Percentiles rank a stretch among this genome's conserved stretches.
phyloP scores from a whole-genome alignment of 2,329 filamentous ascomycete species.

The Bipolaris bicolor region DNA sequence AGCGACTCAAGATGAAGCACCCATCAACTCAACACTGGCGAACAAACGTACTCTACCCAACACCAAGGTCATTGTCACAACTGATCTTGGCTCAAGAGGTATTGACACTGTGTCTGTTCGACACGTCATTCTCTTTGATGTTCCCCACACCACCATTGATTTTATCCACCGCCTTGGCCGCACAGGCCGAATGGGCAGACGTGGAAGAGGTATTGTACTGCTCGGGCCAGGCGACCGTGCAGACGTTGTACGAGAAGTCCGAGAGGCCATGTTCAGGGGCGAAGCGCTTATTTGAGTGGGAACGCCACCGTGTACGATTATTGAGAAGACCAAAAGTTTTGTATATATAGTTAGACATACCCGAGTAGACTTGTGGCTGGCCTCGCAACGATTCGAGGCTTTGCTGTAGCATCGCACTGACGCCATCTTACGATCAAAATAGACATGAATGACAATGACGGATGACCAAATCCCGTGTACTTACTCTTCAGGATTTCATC shows the following conservation, averaged over 20 bases:
- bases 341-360: slow-evolving; percentile 1
- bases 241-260: slow-evolving; percentile 90
- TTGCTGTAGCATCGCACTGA: background rate
- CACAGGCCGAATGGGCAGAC: slow-evolving; percentile 88
- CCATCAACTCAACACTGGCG: slow-evolving; percentile 5
- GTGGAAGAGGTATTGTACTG: slow-evolving; percentile 87
- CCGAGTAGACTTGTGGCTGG: background rate
- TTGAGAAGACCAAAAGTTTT: background rate
- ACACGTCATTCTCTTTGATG: slow-evolving; percentile 92
- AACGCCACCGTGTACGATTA: background rate
- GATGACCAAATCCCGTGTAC: background rate
- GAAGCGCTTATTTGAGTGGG: slow-evolving; percentile 53
- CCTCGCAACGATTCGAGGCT: background rate
- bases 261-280: slow-evolving; percentile 69
- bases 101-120: slow-evolving; percentile 92
- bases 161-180: slow-evolving; percentile 96
- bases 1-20: background rate
- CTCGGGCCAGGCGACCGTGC: slow-evolving; percentile 88
- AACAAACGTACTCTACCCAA: slow-evolving; percentile 65
- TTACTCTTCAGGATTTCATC: background rate
- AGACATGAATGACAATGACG: background rate
- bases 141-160: slow-evolving; percentile 97
- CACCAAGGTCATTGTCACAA: slow-evolving; percentile 91
- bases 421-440: background rate
- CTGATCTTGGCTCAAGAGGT: slow-evolving; percentile 87